A percentile compares a stretch with the other conserved stretches of the same genome.
These are phyloP conservation scores for Sanguinoderma infundibulare DNA, from an alignment of 1,284 basidiomycete genomes.

Conservation along the genomic window DNA sequence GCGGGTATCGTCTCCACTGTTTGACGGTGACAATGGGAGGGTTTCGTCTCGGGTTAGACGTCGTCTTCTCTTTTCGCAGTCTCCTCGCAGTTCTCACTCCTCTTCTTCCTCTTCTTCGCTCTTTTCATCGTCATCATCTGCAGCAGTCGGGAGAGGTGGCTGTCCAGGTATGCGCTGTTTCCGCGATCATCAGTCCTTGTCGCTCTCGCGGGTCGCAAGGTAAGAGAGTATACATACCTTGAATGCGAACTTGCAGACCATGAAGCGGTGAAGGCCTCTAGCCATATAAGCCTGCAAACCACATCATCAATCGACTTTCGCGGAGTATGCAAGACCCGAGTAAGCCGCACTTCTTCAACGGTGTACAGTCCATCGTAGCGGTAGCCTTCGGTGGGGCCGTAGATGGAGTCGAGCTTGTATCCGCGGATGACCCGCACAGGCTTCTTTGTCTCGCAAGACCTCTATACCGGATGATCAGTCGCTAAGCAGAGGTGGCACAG, in stretches of 20 bases:
- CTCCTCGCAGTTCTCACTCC: not conserved
- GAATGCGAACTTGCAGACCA: constrained; percentile 87
- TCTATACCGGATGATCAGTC: constrained; percentile 41
- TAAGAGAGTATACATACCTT: no score
- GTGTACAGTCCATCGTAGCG: constrained; percentile 85
- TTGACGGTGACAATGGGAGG: no score
- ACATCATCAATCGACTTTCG: not conserved
- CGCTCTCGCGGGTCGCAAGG: not conserved
- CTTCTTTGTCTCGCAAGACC: constrained; percentile 71
- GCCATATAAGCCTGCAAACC: not conserved
- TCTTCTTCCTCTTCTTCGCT: not conserved
- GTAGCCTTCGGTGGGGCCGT: constrained; percentile 78
- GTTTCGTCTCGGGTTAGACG: not conserved
- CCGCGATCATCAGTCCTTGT: not conserved
- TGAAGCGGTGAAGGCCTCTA: constrained; percentile 52
- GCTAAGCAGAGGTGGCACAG: not conserved
- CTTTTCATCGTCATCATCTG: constrained; percentile 11
- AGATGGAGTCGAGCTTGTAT: constrained; percentile 71
- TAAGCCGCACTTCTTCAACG: constrained; percentile 62
- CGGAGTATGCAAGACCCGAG: not conserved
- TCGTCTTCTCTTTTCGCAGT: not conserved
- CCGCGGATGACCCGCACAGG: constrained; percentile 85
- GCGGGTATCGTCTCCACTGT: no score
- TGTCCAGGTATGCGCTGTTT: constrained; percentile 66
- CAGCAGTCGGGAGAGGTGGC: constrained; percentile 44